phyloP scores from a whole-genome alignment of 1,284 basidiomycete species.

The Melampsora americana region DNA sequence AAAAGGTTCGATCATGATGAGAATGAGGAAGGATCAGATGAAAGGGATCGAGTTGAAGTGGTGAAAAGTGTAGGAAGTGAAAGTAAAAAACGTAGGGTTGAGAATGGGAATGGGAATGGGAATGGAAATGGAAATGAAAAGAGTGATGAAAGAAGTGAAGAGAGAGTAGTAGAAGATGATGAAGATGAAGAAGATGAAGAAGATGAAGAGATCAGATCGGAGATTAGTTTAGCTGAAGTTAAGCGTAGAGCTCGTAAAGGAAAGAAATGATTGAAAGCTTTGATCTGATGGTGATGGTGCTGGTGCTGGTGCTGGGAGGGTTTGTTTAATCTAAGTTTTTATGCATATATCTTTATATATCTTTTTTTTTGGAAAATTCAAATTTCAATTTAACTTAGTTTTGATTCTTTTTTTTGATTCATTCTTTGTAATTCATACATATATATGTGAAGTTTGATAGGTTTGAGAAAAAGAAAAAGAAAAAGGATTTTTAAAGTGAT shows the following conservation, averaged over 20 bases:
- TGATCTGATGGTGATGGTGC: too few species aligned
- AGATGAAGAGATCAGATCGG: conserved; percentile 9
- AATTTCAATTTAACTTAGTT: too few species aligned
- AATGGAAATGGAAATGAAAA: too few species aligned
- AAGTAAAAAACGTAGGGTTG: too few species aligned
- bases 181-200: conserved; percentile 16
- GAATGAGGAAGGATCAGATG: not conserved
- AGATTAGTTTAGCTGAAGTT: conserved; percentile 37
- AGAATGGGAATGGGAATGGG: too few species aligned
- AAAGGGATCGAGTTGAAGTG: not conserved
- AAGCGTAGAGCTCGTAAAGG: conserved; percentile 13
- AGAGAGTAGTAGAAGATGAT: too few species aligned
- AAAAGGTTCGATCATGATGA: conserved; percentile 7
- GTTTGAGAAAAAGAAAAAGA: too few species aligned
- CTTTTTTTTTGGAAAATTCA: not conserved
- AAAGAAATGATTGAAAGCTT: conserved; percentile 1
- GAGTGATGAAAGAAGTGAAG: not conserved
- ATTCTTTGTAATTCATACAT: too few species aligned
- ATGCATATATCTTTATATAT: not conserved
- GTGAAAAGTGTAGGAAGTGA: not conserved
- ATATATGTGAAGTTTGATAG: too few species aligned
- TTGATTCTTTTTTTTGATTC: too few species aligned
- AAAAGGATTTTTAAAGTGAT: too few species aligned
- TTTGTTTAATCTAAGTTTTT: not conserved
- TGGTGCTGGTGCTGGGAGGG: too few species aligned